These are phyloP conservation scores for Pyrrhoderma noxium DNA, from an alignment of 1,284 basidiomycete genomes.

Conservation along the genomic window DNA sequence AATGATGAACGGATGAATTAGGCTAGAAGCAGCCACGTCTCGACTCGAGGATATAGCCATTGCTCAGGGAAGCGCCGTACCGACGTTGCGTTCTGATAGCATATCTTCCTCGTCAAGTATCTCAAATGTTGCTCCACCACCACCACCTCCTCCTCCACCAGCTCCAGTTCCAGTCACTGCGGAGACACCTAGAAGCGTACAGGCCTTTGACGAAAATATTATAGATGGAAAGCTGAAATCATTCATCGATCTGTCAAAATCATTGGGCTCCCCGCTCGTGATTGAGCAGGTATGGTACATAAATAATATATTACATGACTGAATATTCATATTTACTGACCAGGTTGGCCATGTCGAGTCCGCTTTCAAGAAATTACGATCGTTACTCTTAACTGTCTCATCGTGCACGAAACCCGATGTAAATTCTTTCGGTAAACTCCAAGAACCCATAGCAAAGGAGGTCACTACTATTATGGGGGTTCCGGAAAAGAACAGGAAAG, in stretches of 20 bases:
- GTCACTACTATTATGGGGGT: conserved; percentile 72
- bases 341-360: conserved; percentile 67
- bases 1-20: conserved; percentile 26
- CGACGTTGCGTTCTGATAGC: conserved; percentile 21
- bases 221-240: conserved; percentile 66
- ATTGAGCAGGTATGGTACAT: conserved; percentile 64
- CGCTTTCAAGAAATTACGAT: conserved; percentile 64
- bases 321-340: conserved; percentile 8
- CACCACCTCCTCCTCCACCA: conserved; percentile 33
- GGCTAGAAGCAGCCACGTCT: conserved; percentile 89
- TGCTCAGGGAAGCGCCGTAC: conserved; percentile 27
- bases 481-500: conserved; percentile 79
- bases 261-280: conserved; percentile 64
- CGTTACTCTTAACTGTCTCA: conserved; percentile 62
- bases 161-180: conserved; percentile 32
- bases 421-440: conserved; percentile 49
- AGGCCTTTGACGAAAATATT: conserved; percentile 71
- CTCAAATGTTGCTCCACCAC: conserved; percentile 28
- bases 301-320: not conserved
- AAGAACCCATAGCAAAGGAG: conserved; percentile 67
- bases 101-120: conserved; percentile 24
- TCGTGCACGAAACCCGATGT: conserved; percentile 77
- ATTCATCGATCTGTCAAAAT: conserved; percentile 68
- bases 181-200: conserved; percentile 53
- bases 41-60: conserved; percentile 88